Evolutionary conservation across 345 rosid genomes (phyloP), one percentile per base, ranked within the genome.

Genomic region (Mercurialis annua): DNA sequence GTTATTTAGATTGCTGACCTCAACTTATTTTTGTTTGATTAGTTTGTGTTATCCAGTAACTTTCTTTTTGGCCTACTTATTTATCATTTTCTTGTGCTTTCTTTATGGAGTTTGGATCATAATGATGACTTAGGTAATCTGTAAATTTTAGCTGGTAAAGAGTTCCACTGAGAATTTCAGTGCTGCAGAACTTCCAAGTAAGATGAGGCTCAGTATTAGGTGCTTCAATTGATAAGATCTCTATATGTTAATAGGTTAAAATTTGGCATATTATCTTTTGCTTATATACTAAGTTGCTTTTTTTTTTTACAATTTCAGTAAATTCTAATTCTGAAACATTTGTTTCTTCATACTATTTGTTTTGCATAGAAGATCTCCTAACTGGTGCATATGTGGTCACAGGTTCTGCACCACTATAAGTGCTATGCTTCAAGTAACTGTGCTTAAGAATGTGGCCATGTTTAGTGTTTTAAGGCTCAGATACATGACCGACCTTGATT

Each of bases 361-460:
- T 60, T 69, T 74, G 11, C 67, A 55, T 62, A 59, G 50, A 34
- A 49, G 27, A 50, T 65, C 51, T 72, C 80, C 84, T 80, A 77
- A 88, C 87, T 68, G 78, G 76, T 81, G 88, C 83, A 81, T 79
- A 75, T 83, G 82, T 80, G 88, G 84, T 88, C 85, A 81, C 92
- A 85, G 96, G 88, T 79, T 76, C 77, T 74, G 85, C 87, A 75
- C 85, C 86, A 78, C 85, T 71, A 74, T 71, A 70, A 79, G 73
- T 78, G 84, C 85, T 71, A 51, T 78, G 76, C 78, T 73, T 74
- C 81, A 79, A 74, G 87, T 81, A 76, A 73, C 73, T 80, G 80
- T 75, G 79, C 80, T 82, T 82, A 73, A 78, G 83, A 76, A 75
- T 77, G 70, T 79, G 48, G 70, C 47, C 71, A 33, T 70, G 50